phyloP scores from a whole-genome alignment of 306 rosid genomes.

The Ziziphus jujuba region DNA sequence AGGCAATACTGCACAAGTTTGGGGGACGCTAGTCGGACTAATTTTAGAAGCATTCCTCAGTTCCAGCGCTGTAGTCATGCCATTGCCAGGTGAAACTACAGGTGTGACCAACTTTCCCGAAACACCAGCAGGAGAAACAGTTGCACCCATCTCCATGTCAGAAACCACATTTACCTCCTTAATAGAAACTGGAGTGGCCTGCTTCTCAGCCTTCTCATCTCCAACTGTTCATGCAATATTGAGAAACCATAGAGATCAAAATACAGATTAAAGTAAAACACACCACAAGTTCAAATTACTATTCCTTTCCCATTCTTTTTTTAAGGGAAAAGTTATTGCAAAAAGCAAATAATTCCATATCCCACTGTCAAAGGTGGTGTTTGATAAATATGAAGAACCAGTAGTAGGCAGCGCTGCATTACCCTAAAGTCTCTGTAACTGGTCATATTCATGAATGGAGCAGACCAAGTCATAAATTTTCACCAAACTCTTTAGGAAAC shows the following conservation, averaged over 20 bases:
- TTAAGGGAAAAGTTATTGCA: no score
- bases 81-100: conserved; percentile 62
- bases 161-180: conserved; percentile 42
- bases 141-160: conserved; percentile 26
- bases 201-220: conserved; percentile 60
- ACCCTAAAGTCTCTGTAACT: no score
- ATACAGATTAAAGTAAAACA: not conserved
- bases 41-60: conserved; percentile 54
- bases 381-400: no score
- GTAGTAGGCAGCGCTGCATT: no score
- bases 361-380: no score
- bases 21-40: conserved; percentile 33
- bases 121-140: conserved; percentile 36
- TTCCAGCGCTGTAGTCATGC: conserved; percentile 61
- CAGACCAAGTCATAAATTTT: no score
- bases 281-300: not conserved
- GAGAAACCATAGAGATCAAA: conserved; percentile 17
- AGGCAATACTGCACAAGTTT: conserved; percentile 57
- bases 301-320: not conserved
- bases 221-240: conserved; percentile 41
- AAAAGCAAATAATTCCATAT: no score
- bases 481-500: no score
- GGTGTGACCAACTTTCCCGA: conserved; percentile 48
- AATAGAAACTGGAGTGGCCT: conserved; percentile 33
- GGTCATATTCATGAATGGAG: no score